These are phyloP conservation scores for Platismatia glauca DNA, from an alignment of 495 filamentous ascomycete genomes.

Conservation along the genomic window DNA sequence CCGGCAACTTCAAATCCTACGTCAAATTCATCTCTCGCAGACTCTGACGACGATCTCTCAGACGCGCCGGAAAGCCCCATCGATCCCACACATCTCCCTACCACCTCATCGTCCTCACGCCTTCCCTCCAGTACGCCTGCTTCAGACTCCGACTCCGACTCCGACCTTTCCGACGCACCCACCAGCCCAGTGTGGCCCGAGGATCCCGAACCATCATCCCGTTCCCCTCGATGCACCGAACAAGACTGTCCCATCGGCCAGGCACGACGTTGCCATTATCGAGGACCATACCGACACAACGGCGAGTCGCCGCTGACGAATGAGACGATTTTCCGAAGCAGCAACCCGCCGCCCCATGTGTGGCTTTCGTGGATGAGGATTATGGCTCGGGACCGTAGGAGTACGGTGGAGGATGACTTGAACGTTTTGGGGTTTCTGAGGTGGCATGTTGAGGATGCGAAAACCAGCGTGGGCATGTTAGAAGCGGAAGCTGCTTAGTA, in stretches of 20 bases:
- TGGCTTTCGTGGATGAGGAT: neutral
- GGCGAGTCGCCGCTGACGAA: neutral
- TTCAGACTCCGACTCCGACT: neutral
- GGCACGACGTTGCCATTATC: neutral
- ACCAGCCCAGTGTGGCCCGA: neutral
- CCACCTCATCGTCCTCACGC: neutral
- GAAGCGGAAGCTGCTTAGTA: no score
- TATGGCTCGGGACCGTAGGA: neutral
- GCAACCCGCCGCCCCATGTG: slow-evolving; percentile 2
- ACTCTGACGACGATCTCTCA: neutral
- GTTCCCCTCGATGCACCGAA: neutral
- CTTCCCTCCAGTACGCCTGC: neutral
- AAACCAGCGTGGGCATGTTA: neutral
- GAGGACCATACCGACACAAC: neutral
- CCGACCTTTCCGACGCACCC: neutral
- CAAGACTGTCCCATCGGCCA: neutral
- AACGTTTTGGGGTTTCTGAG: neutral
- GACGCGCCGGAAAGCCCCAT: neutral
- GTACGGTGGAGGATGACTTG: neutral
- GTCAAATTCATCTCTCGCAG: neutral
- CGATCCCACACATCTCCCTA: no score
- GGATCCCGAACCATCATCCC: neutral
- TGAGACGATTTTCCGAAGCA: neutral
- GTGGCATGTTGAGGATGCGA: neutral
- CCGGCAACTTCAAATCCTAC: neutral